Evolutionary conservation across 371 early-diverging fungal genomes (phyloP), one percentile per base, ranked within the genome.

Genomic region (Apophysomyces elegans): DNA sequence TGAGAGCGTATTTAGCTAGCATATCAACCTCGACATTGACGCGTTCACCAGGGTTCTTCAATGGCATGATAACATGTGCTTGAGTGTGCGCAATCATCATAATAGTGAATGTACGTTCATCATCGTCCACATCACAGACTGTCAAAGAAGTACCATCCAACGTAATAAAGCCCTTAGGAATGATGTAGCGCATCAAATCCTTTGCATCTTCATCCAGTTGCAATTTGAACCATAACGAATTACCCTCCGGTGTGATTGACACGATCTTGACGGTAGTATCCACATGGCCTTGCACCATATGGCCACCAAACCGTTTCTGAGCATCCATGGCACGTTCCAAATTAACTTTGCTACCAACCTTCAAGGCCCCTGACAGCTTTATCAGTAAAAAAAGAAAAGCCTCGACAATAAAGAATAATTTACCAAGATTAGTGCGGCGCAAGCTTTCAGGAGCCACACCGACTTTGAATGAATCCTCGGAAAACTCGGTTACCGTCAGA

Each of bases 1-100:
- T 93, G 71, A 93, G 93, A 32, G 96, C 94, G 75, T 96, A 97
- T 72, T 98, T 98, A 65, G 95, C 96, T 68, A 97, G 79, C 91
- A 96, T 96, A 74, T 98, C 99, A 5, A 96, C 96, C 79, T 98
- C 99, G 37, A 98, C 81, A 74, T 98, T 98, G 66, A 97, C 94
- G 46, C 74, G 75, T 39, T 87, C 90, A 2, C 96, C 97, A 5
- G 88, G 70, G 37, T 84, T 76, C 73, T 91, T 91, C 16, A 67
- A 63, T 2, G 95, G 90, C 88, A 97, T 87, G 37, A 94, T 90
- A 1, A 96, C 95, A 45, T 91, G 84, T 18, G 77, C 71, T 78
- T 95, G 96, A 1, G 97, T 96, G 75, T 97, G 90, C 8, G 96
- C 93, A 65, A 98, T 93, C 86, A 98, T 84, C 97, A 97, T 97